Conservation (phyloP, 2,329 filamentous ascomycete genomes). For the Coniella lustricola region DNA sequence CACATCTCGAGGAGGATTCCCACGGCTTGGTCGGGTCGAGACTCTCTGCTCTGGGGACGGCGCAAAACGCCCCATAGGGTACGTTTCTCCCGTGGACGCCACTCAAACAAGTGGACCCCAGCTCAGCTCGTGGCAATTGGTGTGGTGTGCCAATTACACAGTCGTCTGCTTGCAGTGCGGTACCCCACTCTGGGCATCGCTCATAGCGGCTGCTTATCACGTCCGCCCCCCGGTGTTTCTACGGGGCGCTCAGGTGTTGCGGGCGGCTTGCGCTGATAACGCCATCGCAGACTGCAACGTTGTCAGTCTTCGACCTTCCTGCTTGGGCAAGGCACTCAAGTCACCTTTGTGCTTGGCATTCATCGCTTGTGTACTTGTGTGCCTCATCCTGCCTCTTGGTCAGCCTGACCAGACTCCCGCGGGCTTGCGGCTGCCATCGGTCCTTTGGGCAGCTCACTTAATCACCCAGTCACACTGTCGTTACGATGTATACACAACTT, state of each 20-base stretch:
- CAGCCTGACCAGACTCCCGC: not conserved
- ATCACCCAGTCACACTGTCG: too few relatives aligned
- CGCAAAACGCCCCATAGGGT: not conserved
- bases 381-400: too few relatives aligned
- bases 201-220: not conserved
- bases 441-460: not conserved
- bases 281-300: constrained; percentile 7
- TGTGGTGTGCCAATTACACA: too few relatives aligned
- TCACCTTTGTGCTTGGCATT: not conserved
- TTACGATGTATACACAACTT: too few relatives aligned
- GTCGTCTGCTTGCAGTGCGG: too few relatives aligned
- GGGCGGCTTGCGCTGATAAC: constrained; percentile 5
- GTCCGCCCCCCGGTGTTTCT: too few relatives aligned
- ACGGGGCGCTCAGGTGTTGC: too few relatives aligned
- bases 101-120: not conserved
- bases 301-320: constrained; percentile 5
- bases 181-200: too few relatives aligned
- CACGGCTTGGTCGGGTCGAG: too few relatives aligned
- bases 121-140: not conserved
- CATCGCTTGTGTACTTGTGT: not conserved
- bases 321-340: not conserved
- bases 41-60: not conserved
- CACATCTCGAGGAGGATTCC: too few relatives aligned
- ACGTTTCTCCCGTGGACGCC: not conserved
- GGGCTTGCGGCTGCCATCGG: not conserved